Evolutionary conservation across 345 rosid species (phyloP).

Genomic region (Citrus cavaleriei): DNA sequence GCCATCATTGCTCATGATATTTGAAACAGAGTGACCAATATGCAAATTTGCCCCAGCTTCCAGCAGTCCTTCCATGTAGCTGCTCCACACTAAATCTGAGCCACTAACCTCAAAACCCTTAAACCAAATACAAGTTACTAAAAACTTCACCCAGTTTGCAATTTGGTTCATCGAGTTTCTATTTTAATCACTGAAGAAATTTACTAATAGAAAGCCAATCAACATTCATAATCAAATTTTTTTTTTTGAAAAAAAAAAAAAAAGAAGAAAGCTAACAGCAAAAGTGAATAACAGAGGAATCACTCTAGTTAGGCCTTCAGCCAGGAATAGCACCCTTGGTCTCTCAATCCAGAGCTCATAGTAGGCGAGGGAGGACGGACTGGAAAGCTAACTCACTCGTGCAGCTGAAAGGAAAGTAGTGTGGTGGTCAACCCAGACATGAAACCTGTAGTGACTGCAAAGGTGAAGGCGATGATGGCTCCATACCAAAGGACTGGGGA

Average conservation of each 20-base stretch:
- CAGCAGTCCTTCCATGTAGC: slow-evolving; percentile 22
- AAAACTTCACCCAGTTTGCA: not conserved
- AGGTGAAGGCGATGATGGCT: no score
- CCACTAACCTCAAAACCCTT: slow-evolving; percentile 34
- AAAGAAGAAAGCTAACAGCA: no score
- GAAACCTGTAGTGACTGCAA: no score
- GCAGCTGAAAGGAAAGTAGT: no score
- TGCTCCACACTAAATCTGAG: slow-evolving; percentile 22
- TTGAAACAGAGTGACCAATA: slow-evolving; percentile 14
- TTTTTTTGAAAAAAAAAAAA: no score
- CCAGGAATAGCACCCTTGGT: not conserved
- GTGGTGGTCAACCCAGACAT: no score
- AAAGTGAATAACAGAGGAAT: not conserved
- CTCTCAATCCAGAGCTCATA: not conserved
- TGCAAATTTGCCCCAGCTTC: slow-evolving; percentile 19
- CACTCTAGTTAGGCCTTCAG: not conserved
- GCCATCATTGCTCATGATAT: slow-evolving; percentile 13
- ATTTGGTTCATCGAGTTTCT: not conserved
- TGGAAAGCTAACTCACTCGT: not conserved
- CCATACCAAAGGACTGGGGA: no score
- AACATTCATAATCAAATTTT: not conserved
- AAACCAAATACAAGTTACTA: not conserved
- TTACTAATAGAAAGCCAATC: not conserved
- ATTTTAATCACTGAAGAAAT: not conserved
- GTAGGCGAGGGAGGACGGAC: not conserved